Conservation (phyloP, 176 grass and related monocot genomes). For the Saccharum spontaneum region DNA sequence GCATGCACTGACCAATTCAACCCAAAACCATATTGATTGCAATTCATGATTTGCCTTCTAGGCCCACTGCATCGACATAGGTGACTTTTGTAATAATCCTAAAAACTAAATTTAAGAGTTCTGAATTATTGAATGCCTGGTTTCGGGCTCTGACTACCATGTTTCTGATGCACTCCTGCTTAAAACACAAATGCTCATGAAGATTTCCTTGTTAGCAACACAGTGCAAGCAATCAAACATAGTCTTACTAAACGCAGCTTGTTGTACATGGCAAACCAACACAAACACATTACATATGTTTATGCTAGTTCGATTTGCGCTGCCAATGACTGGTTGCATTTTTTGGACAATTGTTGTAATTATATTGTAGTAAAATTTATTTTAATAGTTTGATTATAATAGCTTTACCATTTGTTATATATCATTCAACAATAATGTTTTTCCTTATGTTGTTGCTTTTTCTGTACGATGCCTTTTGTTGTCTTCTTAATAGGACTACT, state of each 20-base stretch:
- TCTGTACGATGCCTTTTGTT: background rate
- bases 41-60: background rate
- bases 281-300: background rate
- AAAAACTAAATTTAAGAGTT: background rate
- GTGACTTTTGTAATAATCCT: background rate
- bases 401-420: background rate
- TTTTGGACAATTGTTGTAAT: background rate
- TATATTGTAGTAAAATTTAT: background rate
- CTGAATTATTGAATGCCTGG: background rate
- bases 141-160: background rate
- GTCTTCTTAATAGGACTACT: background rate
- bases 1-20: background rate
- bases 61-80: background rate
- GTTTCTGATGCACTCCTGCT: background rate
- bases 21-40: background rate
- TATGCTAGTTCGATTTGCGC: background rate
- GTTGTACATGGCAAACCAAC: background rate
- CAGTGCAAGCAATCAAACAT: background rate
- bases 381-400: background rate
- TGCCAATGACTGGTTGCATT: background rate
- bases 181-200: background rate
- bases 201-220: slow-evolving; percentile 8
- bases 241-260: background rate
- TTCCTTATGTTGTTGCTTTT: background rate
- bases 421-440: background rate